These are phyloP conservation scores for Ceratopteris richardii DNA, from an alignment of 75 land plant genomes.

Conservation along the genomic window DNA sequence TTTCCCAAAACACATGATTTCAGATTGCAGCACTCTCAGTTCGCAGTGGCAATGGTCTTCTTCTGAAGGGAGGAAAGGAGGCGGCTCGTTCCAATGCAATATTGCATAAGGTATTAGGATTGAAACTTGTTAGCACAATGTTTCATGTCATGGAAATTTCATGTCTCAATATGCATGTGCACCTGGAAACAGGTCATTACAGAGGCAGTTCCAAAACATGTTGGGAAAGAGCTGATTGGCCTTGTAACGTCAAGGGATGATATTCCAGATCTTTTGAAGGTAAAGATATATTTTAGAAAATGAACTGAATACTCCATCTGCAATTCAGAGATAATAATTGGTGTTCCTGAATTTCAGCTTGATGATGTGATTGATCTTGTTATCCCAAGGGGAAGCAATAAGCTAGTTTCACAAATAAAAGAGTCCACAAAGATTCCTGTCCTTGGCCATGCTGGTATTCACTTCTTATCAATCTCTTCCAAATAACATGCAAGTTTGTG, in stretches of 20 bases:
- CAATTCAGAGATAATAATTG: too few relatives aligned
- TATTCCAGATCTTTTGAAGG: conserved; percentile 93
- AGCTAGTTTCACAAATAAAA: conserved; percentile 85
- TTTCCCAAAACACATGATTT: background rate
- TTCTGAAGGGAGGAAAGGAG: conserved; percentile 96
- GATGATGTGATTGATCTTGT: conserved; percentile 99
- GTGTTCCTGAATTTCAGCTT: conserved; percentile 36
- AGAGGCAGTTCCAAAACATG: conserved; percentile 60
- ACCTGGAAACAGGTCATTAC: conserved; percentile 71
- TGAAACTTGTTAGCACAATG: background rate
- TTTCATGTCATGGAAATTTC: conserved; percentile 1
- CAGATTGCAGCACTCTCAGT: conserved; percentile 94
- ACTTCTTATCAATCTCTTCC: background rate
- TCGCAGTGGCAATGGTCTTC: conserved; percentile 91
- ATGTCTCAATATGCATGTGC: background rate
- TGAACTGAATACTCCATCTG: too few relatives aligned
- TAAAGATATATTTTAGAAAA: background rate
- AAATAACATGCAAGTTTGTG: background rate
- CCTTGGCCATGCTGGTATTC: conserved; percentile 92
- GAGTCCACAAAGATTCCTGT: conserved; percentile 92
- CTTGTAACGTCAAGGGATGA: conserved; percentile 90
- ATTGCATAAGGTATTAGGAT: conserved; percentile 89
- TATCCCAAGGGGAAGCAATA: conserved; percentile 95
- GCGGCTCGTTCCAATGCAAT: conserved; percentile 84
- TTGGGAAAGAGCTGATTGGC: conserved; percentile 85